Evolutionary conservation across 2,329 filamentous ascomycete species (phyloP), one percentile per base, ranked within the genome.

Genomic region (Pyricularia grisea): DNA sequence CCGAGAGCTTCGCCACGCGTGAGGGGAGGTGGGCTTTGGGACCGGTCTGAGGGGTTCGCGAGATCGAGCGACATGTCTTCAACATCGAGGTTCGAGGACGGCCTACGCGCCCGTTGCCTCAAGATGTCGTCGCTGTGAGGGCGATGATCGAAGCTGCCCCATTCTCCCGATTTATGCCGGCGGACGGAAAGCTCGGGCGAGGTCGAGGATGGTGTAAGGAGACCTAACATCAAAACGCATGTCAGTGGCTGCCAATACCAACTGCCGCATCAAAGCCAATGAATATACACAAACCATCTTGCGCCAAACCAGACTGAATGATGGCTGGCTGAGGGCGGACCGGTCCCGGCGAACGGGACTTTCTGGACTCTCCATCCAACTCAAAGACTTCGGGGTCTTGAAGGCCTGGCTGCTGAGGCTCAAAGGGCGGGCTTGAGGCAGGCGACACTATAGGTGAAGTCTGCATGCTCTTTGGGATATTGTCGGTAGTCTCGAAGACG

Each of bases 401-500:
- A 7, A 93, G 79, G 50, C 76, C 80, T 4, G 79, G 74, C n/a
- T 77, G 72, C 72, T 86, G 78, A 3, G 83, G 77, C 23, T 82
- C 78, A 60, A 91, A 81, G n/a, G 88, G 87, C 25, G 95, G 95
- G 76, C 94, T 97, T 68, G 88, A 87, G n/a, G 88, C 90, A 5
- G 95, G 95, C 28, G 94, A 97, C 67, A 96, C 92, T 68, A 98
- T 83, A 42, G 95, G 95, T 66, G 94, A 98, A 0, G 95, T 99
- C 81, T 98, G 95, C 76, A 98, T 82, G 69, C 91, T 92, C 78
- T 92, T 91, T n/a, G 95, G 95, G 70, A 99, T 95, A 75, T 88
- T 90, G 73, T 94, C 92, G 68, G 90, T 91, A 10, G 95, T 99
- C 81, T 98, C 93, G 76, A 99, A 98, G 72, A 99, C 93, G 79